phyloP scores from a whole-genome alignment of 2,329 filamentous ascomycete genomes.

The Sporothrix sp. region DNA sequence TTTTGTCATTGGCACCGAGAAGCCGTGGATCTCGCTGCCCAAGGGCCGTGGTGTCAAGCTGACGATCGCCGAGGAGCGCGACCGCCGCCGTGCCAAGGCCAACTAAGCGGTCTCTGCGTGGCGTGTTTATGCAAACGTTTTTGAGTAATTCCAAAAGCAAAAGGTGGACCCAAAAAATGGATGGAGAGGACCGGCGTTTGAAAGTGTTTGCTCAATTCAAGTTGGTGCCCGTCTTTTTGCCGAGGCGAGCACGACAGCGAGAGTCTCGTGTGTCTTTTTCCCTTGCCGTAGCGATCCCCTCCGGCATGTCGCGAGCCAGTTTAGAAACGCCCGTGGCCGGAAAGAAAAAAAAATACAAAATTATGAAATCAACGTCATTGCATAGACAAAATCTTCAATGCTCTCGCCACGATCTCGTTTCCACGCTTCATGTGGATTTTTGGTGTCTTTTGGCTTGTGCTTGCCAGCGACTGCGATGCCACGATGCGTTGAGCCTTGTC shows the following conservation, averaged over 20 bases:
- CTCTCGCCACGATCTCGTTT: no score
- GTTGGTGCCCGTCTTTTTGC: background rate
- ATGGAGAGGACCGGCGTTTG: slow-evolving; percentile 12
- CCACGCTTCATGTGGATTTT: no score
- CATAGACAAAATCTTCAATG: no score
- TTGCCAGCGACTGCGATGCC: no score
- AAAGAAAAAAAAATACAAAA: slow-evolving; percentile 11
- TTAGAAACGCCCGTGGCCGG: background rate
- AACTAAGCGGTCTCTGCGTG: slow-evolving; percentile 24
- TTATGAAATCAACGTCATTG: background rate
- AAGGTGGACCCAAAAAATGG: background rate
- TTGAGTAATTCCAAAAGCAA: background rate
- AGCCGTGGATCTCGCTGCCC: slow-evolving; percentile 98
- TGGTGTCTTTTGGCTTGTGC: no score
- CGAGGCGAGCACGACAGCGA: background rate
- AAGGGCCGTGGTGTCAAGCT: slow-evolving; percentile 99
- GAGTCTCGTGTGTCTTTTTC: background rate
- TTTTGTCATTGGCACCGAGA: slow-evolving; percentile 96
- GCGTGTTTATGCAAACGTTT: background rate
- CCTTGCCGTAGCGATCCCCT: slow-evolving; percentile 1
- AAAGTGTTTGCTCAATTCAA: background rate
- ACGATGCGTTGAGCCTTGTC: no score
- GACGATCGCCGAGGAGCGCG: slow-evolving; percentile 96
- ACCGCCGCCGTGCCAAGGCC: slow-evolving; percentile 75
- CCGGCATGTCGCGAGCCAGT: background rate